These are phyloP conservation scores for Leccinum huronense DNA, from an alignment of 1,284 basidiomycete species.

Conservation along the genomic window DNA sequence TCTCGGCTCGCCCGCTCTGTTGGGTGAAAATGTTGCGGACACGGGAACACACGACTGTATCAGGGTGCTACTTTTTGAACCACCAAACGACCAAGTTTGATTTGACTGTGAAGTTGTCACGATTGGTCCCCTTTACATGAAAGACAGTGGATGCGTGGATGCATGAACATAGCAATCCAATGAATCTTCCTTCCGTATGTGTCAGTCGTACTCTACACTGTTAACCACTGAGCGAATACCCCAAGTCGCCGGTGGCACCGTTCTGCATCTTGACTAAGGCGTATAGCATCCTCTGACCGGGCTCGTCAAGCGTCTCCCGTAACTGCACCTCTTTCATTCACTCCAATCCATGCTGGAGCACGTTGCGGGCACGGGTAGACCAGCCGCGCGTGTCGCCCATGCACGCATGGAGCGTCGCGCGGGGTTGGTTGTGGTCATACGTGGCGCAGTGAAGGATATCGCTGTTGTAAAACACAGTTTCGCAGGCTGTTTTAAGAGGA, in stretches of 20 bases:
- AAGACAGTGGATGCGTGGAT: neutral
- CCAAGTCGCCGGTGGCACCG: constrained; percentile 41
- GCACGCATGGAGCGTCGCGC: constrained; percentile 74
- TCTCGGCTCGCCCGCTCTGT: neutral
- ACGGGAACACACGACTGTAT: neutral
- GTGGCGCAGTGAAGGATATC: constrained; percentile 77
- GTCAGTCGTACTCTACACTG: neutral
- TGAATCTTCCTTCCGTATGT: neutral
- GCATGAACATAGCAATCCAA: neutral
- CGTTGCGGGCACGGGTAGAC: constrained; percentile 64
- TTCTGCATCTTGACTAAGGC: constrained; percentile 59
- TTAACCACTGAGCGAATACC: constrained; percentile 48
- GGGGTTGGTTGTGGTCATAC: constrained; percentile 53
- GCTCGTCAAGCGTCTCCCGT: constrained; percentile 45
- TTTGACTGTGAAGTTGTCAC: too few relatives aligned
- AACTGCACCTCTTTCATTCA: constrained; percentile 73
- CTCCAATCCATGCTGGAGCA: constrained; percentile 75
- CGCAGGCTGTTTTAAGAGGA: constrained; percentile 47
- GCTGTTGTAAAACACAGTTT: constrained; percentile 81
- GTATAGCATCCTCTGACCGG: constrained; percentile 58
- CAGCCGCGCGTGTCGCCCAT: constrained; percentile 69
- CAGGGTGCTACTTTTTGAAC: neutral
- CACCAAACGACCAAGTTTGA: neutral
- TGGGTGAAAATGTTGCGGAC: neutral
- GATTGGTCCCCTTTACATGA: neutral